Evolutionary conservation across 768 basidiomycete genomes (phyloP).

Genomic region (Collybia sordida): DNA sequence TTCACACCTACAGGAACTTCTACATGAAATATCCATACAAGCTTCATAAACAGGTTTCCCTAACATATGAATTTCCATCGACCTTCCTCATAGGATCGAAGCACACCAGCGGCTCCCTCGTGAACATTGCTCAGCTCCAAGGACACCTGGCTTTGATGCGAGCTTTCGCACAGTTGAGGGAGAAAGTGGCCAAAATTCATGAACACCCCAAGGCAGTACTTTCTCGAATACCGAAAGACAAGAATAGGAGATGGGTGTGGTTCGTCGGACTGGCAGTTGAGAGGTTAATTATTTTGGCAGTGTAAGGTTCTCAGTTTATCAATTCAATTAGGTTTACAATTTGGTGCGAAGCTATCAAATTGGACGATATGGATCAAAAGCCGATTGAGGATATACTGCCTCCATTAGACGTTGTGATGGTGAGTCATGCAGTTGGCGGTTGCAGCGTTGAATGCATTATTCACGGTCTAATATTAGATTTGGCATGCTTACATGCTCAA

Average conservation of each 20-base stretch:
- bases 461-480: constrained; percentile 1
- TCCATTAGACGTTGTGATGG: neutral
- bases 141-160: neutral
- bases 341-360: neutral
- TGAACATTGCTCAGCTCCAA: neutral
- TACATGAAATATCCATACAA: too few relatives aligned
- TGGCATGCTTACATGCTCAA: constrained; percentile 18
- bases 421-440: neutral
- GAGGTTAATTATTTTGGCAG: neutral
- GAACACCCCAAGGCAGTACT: neutral
- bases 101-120: neutral
- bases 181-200: neutral
- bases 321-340: neutral
- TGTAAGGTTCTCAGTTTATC: too few relatives aligned
- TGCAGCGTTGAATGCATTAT: neutral
- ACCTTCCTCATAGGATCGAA: constrained; percentile 1
- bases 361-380: neutral
- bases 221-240: neutral
- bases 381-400: neutral
- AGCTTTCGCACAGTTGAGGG: neutral
- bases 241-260: neutral
- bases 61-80: constrained; percentile 3
- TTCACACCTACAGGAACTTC: too few relatives aligned
- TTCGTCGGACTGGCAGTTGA: neutral
- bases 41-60: neutral